Base-by-base conservation (phyloP, 352 stramenopile species). In the Pelagophyceae sp. region DNA sequence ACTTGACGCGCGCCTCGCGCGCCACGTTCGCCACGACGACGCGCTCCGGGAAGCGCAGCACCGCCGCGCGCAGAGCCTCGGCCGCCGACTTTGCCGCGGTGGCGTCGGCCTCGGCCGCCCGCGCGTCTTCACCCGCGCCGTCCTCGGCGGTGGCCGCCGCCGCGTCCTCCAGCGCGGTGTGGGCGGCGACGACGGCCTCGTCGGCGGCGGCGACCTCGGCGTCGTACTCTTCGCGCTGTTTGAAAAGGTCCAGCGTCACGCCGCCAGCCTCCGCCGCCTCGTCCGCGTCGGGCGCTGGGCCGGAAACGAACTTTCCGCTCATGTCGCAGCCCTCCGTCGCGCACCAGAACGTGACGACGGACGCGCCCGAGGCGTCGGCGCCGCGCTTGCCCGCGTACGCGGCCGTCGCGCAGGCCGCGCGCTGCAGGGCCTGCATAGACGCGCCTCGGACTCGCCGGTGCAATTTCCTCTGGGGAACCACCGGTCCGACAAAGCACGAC, bases 1-100 rank as follows among this genome's bases (percentile, higher is more conserved):
- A 94, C 82, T 92, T 92, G 76, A 93, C 84, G 11, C 87, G 82
- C 20, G 87, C 84, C 58, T 93, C 89, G 5, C 90, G 86, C 33
- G 92, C 85, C 1, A 94, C 88, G 64, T 94, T 94, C 64, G 91
- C 86, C 6, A 94, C 83, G 72, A 92, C 86, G 38, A 93, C 50
- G 50, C 87, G 92, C 77, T 85, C 85, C 2, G 89, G 87, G 2
- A 90, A 81, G n/a, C 38, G 61, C n/a, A 37, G 15, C 15, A 71
- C 15, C 3, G 15, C 61, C 33, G 29, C 61, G 29, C 1, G 11
- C 3, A 71, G 61, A 31, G 60, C 60, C 60, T 67, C 60, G 60
- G 60, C 60, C 5, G 5, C 15, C 11, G 60, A 11, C 60, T 35
- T 35, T 15, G 25, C 60, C 11, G 31, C 25, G 11, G 60, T 35